Percentiles rank a stretch among this genome's conserved stretches.
Evolutionary conservation across 2,329 filamentous ascomycete genomes (phyloP).

Genomic region (Exophiala phaeomuriformis): DNA sequence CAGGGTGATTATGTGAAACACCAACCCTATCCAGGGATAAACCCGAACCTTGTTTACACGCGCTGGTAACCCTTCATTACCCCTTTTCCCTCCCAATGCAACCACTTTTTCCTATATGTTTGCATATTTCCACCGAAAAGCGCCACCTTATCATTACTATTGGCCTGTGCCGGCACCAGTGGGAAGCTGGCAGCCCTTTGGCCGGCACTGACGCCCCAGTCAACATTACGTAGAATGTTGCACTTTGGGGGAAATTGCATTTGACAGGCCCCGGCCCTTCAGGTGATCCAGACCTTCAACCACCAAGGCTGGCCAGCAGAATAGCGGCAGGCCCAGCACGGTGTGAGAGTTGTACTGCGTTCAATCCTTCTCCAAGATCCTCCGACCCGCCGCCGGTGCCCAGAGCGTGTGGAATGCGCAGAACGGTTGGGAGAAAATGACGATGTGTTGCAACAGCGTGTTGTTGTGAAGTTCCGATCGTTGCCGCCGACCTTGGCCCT

Average conservation of each 20-base stretch:
- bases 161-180: background rate
- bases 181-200: background rate
- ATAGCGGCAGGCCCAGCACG: background rate
- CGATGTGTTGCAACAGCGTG: background rate
- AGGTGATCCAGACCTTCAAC: background rate
- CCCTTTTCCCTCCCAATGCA: background rate
- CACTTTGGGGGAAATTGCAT: conserved; percentile 1
- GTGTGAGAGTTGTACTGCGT: background rate
- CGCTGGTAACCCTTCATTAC: background rate
- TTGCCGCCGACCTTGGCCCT: background rate
- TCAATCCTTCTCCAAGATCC: no score
- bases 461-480: background rate
- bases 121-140: background rate
- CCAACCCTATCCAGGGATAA: background rate
- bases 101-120: background rate
- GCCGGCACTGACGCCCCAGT: background rate
- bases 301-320: background rate
- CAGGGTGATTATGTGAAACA: background rate
- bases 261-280: background rate
- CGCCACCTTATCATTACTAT: background rate
- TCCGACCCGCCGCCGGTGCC: background rate
- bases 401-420: background rate
- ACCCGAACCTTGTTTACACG: background rate
- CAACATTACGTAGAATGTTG: conserved; percentile 1
- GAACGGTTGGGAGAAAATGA: background rate